A percentile compares a stretch with the other conserved stretches of the same genome.
These are phyloP conservation scores for Phytophthora palmivora DNA, from an alignment of 352 stramenopile genomes.

Conservation along the genomic window DNA sequence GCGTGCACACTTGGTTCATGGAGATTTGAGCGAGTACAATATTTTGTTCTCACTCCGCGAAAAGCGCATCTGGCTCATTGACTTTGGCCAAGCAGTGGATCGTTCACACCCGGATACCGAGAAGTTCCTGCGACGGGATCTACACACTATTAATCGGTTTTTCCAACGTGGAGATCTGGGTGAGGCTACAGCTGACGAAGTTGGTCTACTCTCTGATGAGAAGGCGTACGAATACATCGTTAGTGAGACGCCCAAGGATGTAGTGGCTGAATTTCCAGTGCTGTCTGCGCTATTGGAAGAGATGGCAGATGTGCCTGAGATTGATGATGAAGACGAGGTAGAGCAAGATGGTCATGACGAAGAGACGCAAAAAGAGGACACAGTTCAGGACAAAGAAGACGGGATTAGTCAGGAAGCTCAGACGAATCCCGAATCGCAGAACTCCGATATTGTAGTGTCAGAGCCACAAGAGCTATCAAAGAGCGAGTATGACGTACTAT, in stretches of 20 bases:
- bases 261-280: slow-evolving; percentile 38
- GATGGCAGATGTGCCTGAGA: slow-evolving; percentile 34
- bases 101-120: slow-evolving; percentile 73
- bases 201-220: slow-evolving; percentile 50
- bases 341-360: slow-evolving; percentile 13
- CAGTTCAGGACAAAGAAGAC: slow-evolving; percentile 5
- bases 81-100: slow-evolving; percentile 93
- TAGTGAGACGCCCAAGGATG: slow-evolving; percentile 33
- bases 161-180: slow-evolving; percentile 63
- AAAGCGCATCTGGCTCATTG: slow-evolving; percentile 87
- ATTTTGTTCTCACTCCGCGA: slow-evolving; percentile 74
- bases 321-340: slow-evolving; percentile 13
- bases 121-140: slow-evolving; percentile 75
- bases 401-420: not conserved
- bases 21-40: slow-evolving; percentile 91
- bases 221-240: slow-evolving; percentile 54
- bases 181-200: slow-evolving; percentile 42
- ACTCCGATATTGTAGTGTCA: not conserved
- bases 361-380: slow-evolving; percentile 8
- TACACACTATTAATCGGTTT: slow-evolving; percentile 79
- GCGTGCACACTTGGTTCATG: slow-evolving; percentile 61
- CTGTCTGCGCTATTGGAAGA: slow-evolving; percentile 49
- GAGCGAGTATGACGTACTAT: slow-evolving; percentile 22
- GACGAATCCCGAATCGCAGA: slow-evolving; percentile 1
- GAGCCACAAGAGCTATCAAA: slow-evolving; percentile 13